A percentile compares a stretch with the other conserved stretches of the same genome.
Conservation (phyloP, 192 early-diverging fungal genomes). For the Backusella circina region DNA sequence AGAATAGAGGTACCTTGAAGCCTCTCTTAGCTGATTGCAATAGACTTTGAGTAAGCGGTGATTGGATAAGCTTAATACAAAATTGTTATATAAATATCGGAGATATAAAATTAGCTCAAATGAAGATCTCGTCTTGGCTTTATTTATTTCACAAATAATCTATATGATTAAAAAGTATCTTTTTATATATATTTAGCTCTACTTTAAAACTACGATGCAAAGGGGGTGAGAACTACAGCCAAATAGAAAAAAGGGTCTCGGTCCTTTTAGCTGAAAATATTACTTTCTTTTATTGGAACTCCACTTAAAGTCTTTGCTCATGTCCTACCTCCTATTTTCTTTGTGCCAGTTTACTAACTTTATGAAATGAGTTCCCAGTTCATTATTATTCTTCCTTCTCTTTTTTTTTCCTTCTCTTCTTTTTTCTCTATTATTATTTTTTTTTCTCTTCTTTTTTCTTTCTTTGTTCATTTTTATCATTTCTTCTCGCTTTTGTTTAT, state of each 20-base stretch:
- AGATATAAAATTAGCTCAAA: background rate
- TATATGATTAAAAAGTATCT: background rate
- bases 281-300: constrained; percentile 5
- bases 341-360: constrained; percentile 1
- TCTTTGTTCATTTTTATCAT: background rate
- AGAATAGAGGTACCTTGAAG: background rate
- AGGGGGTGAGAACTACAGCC: background rate
- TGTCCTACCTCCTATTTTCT: constrained; percentile 8
- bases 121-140: background rate
- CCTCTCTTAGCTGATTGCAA: background rate
- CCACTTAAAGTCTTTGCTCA: background rate
- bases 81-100: background rate
- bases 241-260: background rate
- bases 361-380: background rate
- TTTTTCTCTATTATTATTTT: background rate
- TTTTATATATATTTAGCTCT: background rate
- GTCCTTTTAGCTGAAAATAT: constrained; percentile 2
- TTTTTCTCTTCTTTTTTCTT: background rate
- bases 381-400: background rate
- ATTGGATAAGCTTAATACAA: constrained; percentile 1
- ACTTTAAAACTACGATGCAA: background rate
- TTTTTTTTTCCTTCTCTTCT: background rate
- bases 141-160: background rate
- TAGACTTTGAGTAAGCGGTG: background rate
- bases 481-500: background rate